Percentiles rank a stretch among this genome's conserved stretches.
These are phyloP conservation scores for Boletellus ananas DNA, from an alignment of 768 basidiomycete genomes.

Conservation along the genomic window DNA sequence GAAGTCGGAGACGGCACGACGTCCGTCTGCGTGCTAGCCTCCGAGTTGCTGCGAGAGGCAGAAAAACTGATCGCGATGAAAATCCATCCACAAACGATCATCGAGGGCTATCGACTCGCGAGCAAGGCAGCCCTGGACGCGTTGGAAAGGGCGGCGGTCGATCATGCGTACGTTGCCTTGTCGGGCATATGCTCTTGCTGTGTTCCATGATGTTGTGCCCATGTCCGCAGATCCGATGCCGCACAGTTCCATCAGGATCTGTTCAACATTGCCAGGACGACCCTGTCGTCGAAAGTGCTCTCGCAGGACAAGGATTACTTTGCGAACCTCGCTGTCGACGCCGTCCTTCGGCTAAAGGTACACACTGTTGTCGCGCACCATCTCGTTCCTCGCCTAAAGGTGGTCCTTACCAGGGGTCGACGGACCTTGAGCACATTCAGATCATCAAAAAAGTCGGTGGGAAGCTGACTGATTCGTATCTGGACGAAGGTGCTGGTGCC, in stretches of 20 bases:
- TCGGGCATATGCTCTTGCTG: not conserved
- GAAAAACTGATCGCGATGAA: constrained; percentile 89
- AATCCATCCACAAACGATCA: constrained; percentile 97
- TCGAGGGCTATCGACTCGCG: constrained; percentile 95
- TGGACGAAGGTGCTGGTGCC: constrained; percentile 75
- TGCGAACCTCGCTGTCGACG: constrained; percentile 95
- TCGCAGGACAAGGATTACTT: constrained; percentile 98
- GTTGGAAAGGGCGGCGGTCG: constrained; percentile 75
- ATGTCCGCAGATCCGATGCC: constrained; percentile 56
- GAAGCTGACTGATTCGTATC: constrained; percentile 95
- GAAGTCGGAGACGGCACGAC: constrained; percentile 98
- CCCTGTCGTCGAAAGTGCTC: constrained; percentile 92
- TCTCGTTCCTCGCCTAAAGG: constrained; percentile 1
- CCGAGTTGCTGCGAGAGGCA: constrained; percentile 90
- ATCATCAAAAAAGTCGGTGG: constrained; percentile 99
- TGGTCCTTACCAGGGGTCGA: constrained; percentile 69
- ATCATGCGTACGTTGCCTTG: constrained; percentile 67
- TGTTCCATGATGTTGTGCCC: not conserved
- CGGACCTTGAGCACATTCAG: constrained; percentile 96
- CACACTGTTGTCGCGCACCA: not conserved
- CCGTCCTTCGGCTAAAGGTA: constrained; percentile 88
- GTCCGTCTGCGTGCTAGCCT: constrained; percentile 85
- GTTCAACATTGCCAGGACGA: constrained; percentile 95
- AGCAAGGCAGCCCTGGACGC: constrained; percentile 80
- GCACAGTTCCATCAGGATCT: constrained; percentile 81